These are phyloP conservation scores for Crepidotus sp. DNA, from an alignment of 1,284 basidiomycete species.

Conservation along the genomic window DNA sequence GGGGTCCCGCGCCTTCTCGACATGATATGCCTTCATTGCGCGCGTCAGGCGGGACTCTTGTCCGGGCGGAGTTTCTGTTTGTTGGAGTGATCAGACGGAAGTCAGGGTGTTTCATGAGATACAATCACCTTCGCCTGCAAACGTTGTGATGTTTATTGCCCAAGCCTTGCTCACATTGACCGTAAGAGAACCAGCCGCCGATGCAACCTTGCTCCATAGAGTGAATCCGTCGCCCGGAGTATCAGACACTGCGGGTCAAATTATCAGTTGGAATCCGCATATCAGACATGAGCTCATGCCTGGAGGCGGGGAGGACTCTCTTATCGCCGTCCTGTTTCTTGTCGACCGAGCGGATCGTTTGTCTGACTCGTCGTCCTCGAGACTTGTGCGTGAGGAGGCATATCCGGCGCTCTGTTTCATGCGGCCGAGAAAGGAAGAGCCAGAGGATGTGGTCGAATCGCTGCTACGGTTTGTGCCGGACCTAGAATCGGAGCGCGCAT, in stretches of 20 bases:
- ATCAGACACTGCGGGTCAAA: constrained; percentile 10
- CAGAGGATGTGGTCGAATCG: constrained; percentile 28
- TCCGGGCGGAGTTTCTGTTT: constrained; percentile 44
- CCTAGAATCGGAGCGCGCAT: constrained; percentile 20
- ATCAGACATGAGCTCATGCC: constrained; percentile 9
- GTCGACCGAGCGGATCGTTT: constrained; percentile 10
- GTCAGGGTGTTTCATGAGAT: neutral
- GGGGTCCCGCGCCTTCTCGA: constrained; percentile 47
- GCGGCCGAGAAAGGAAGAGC: constrained; percentile 24
- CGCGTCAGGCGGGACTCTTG: constrained; percentile 51
- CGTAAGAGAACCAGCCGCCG: constrained; percentile 44
- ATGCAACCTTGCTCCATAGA: constrained; percentile 49
- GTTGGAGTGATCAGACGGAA: neutral
- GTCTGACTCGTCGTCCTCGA: constrained; percentile 30
- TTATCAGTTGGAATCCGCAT: neutral
- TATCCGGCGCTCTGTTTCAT: constrained; percentile 22
- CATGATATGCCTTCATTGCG: constrained; percentile 61
- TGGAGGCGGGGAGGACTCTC: constrained; percentile 12
- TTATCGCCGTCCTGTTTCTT: constrained; percentile 14
- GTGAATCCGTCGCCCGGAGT: constrained; percentile 30
- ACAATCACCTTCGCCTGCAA: constrained; percentile 42
- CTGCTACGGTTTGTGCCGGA: constrained; percentile 20
- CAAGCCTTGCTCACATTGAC: constrained; percentile 52
- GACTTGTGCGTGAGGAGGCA: constrained; percentile 38
- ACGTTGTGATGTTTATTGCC: constrained; percentile 34